These are phyloP conservation scores for Tolypocladium ophioglossoides DNA, from an alignment of 2,329 filamentous ascomycete species.

Conservation along the genomic window DNA sequence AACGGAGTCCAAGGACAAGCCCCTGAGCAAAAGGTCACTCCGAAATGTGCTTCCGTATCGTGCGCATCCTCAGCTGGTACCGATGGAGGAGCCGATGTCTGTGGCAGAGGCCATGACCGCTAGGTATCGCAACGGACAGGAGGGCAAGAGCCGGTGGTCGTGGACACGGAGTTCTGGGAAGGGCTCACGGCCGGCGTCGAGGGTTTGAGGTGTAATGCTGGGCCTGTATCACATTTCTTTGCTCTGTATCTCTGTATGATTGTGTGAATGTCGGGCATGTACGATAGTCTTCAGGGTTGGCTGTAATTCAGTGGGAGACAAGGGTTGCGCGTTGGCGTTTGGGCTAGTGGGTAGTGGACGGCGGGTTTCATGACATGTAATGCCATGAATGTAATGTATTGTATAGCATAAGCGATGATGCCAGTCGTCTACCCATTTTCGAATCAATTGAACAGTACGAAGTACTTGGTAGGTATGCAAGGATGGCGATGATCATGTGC, in stretches of 20 bases:
- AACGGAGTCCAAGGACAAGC: constrained; percentile 11
- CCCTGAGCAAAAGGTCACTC: constrained; percentile 13
- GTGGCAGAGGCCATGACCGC: constrained; percentile 22
- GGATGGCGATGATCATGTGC: no score
- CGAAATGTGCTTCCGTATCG: constrained; percentile 25
- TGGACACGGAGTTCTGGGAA: constrained; percentile 13
- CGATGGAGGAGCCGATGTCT: constrained; percentile 24
- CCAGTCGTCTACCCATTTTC: not conserved
- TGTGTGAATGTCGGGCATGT: not conserved
- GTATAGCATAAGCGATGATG: not conserved
- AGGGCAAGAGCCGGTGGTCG: constrained; percentile 14
- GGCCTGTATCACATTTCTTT: not conserved
- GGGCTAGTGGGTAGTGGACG: not conserved
- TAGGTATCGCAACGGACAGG: constrained; percentile 9
- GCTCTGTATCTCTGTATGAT: constrained; percentile 3
- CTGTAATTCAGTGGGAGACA: not conserved
- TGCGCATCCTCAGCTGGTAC: constrained; percentile 20
- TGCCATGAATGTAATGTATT: not conserved
- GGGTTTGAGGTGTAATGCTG: constrained; percentile 9
- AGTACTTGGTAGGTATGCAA: no score
- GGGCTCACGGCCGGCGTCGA: constrained; percentile 13
- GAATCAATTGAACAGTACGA: no score
- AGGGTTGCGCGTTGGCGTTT: not conserved
- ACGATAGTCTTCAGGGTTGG: not conserved
- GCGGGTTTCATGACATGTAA: not conserved